Base-by-base conservation (phyloP, 192 early-diverging fungal species). In the Pecoramyces ruminantium region DNA sequence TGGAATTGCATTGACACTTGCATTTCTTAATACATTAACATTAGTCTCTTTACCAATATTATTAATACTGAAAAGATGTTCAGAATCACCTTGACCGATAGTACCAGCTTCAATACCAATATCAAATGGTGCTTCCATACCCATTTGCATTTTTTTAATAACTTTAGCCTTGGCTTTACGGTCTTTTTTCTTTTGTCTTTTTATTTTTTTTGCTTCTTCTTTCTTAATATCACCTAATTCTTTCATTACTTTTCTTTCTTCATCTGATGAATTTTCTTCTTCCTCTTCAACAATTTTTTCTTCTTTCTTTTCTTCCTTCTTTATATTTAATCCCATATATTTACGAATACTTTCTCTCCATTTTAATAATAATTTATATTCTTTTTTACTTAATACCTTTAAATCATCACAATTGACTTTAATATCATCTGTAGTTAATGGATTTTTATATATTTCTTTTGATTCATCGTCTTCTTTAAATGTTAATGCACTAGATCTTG, bases 331-430 rank as follows among this genome's bases (percentile, higher is more conserved):
- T 34, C 86, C 88, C 12, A 92, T 78, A 6, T 86, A 84, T 81
- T 92, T 86, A 81, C 95, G 91, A 78, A 97, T 86, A 8, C 83
- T 84, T 18, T 92, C 90, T 67, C 95, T 88, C 97, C 97, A 99
- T 83, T 93, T 94, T 81, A 99, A 89, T 79, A 99, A 84, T 30
- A 83, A 84, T 85, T 95, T 95, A 83, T 98, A 99, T 82, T 99
- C 97, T 85, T 92, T 93, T 83, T 95, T 97, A 29, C 96, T 95
- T 27, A 99, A 87, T 16, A 97, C 93, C 81, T 93, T 92, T 84
- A 99, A 89, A 88, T 99, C 97, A 80, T 89, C 87, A 84, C 93
- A 95, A 39, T 91, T 90, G 5, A 88, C 85, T 83, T 92, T 88
- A 80, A 99, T 92, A 80, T 96, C 94, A 78, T 93, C 90, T 6